Evolutionary conservation across 805 yeast species (phyloP), one percentile per base, ranked within the genome.

Genomic region (Jamesozyma gamospora): DNA sequence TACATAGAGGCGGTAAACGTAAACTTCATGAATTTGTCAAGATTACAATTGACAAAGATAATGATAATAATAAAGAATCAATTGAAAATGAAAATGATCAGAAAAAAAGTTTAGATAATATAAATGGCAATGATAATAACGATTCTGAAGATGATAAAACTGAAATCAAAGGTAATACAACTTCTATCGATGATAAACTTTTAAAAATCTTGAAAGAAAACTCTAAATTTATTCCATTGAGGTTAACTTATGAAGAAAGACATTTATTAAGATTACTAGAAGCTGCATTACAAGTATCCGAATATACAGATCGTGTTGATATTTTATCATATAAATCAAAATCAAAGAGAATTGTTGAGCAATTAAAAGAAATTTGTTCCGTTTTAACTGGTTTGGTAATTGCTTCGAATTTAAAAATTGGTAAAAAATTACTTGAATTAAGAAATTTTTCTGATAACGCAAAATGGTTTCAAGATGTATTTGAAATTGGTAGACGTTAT

Each of bases 401-500:
- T 32, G 86, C 94, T 0, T 77, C 85, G 2, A 75, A 82, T 50
- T 69, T 82, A 67, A 80, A 82, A 54, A 62, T 67, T 29, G 94
- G 94, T 6, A 77, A 77, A 48, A 68, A 64, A 35, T 64, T 82
- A 45, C 69, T 81, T 34, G 75, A 78, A 41, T 72, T 78, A 54
- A 79, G 77, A 53, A 78, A 79, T 48, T 82, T 81, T 49, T 67
- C 71, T 33, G 78, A 77, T 43, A 79, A 82, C 55, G 78, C 82
- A 3, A 75, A 72, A 27, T 83, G 88, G 87, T 82, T 76, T 56
- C 70, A 82, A 53, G 62, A 60, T 32, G 65, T 82, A 7, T 82
- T 82, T 56, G 92, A 82, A 60, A 75, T 82, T 44, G 92, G 92
- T 18, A 67, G 92, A 50, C 68, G 92, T 33, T 82, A 82, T 62